Conservation (phyloP, 495 filamentous ascomycete genomes). For the Penicillium coffeae region DNA sequence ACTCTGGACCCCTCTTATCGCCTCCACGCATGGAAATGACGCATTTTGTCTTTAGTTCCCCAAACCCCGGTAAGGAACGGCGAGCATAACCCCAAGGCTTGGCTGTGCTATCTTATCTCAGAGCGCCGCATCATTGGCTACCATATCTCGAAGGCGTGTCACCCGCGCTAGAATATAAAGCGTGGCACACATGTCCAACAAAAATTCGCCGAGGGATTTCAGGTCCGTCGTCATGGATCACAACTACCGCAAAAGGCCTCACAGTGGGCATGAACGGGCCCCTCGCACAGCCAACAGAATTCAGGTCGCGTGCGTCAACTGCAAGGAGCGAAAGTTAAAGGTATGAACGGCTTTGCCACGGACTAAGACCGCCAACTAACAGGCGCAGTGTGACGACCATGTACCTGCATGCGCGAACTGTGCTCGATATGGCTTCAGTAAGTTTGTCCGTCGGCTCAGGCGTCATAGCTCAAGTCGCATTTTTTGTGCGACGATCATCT, state of each 20-base stretch:
- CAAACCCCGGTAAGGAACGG: too few relatives aligned
- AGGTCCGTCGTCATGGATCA: background rate
- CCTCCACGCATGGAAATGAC: too few relatives aligned
- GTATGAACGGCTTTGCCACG: background rate
- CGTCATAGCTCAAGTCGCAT: background rate
- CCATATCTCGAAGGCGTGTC: background rate
- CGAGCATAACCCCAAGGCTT: too few relatives aligned
- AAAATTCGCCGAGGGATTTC: background rate
- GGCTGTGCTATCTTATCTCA: background rate
- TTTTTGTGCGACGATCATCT: background rate
- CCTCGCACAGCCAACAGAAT: background rate
- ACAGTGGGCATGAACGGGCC: background rate
- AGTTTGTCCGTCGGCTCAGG: background rate
- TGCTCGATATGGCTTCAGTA: background rate
- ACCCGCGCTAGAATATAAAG: background rate
- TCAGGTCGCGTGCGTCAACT: background rate
- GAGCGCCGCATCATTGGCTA: background rate
- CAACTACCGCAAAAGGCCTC: background rate
- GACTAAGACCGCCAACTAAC: background rate
- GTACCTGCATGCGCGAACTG: background rate
- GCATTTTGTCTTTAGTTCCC: too few relatives aligned
- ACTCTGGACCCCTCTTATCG: too few relatives aligned
- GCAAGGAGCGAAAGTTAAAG: background rate
- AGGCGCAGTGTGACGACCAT: background rate
- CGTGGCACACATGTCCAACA: background rate